These are phyloP conservation scores for Phytophthora citrophthora DNA, from an alignment of 352 stramenopile genomes.

Conservation along the genomic window DNA sequence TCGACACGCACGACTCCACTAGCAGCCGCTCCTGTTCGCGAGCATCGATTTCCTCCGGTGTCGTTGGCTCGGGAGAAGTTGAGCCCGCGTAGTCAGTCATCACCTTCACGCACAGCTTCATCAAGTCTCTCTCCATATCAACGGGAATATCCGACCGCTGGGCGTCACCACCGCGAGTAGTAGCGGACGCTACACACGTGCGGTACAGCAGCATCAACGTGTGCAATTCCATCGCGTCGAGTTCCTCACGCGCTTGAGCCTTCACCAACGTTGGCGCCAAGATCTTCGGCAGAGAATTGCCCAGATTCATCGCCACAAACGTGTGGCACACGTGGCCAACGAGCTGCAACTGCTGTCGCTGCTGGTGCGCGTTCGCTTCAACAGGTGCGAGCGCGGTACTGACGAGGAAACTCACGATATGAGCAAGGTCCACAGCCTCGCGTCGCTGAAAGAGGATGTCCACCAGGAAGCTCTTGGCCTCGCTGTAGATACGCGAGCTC, in stretches of 20 bases:
- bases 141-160: constrained; percentile 47
- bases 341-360: constrained; percentile 58
- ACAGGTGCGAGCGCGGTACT: constrained; percentile 64
- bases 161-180: constrained; percentile 9
- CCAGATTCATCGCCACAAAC: constrained; percentile 71
- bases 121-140: constrained; percentile 53
- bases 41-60: constrained; percentile 23
- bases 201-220: constrained; percentile 68
- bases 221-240: constrained; percentile 58
- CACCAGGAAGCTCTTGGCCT: constrained; percentile 86
- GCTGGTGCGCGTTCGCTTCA: constrained; percentile 15
- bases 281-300: constrained; percentile 71
- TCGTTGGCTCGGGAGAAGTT: constrained; percentile 7
- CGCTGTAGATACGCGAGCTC: constrained; percentile 52
- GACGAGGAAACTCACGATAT: constrained; percentile 85
- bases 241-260: constrained; percentile 35
- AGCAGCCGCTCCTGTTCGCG: constrained; percentile 33
- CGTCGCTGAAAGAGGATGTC: constrained; percentile 80
- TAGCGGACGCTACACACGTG: constrained; percentile 57
- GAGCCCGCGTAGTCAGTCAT: constrained; percentile 19
- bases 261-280: constrained; percentile 68
- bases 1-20: constrained; percentile 36
- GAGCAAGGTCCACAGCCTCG: constrained; percentile 67
- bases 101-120: constrained; percentile 28
- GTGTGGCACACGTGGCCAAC: constrained; percentile 72